Conservation (phyloP, 768 basidiomycete genomes). For the Hemileccinum impolitum region DNA sequence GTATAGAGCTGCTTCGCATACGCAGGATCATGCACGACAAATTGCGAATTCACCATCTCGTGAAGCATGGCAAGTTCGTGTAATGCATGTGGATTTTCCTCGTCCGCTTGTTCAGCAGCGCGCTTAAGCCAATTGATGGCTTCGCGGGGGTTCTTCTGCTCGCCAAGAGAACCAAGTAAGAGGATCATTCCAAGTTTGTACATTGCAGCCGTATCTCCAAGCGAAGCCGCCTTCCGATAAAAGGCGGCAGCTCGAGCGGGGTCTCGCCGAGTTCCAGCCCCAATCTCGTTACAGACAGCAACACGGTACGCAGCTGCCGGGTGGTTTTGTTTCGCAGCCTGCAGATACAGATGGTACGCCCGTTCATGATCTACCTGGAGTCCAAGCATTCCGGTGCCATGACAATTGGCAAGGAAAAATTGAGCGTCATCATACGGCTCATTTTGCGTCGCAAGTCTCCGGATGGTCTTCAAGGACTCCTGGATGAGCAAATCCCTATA, state of each 20-base stretch:
- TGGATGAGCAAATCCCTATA: conserved; percentile 84
- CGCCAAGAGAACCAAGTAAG: conserved; percentile 77
- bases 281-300: conserved; percentile 98
- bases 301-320: conserved; percentile 93
- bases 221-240: conserved; percentile 92
- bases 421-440: conserved; percentile 95
- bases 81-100: conserved; percentile 95
- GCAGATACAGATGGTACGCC: conserved; percentile 94
- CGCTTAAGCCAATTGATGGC: conserved; percentile 92
- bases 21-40: conserved; percentile 75
- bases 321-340: conserved; percentile 97
- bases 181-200: conserved; percentile 99
- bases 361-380: conserved; percentile 96
- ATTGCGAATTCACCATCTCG: conserved; percentile 61
- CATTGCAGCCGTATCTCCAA: conserved; percentile 98
- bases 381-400: conserved; percentile 94
- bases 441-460: conserved; percentile 88
- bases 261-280: conserved; percentile 91
- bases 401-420: conserved; percentile 97
- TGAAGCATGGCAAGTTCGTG: conserved; percentile 91
- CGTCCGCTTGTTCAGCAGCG: conserved; percentile 96
- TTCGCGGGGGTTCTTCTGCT: conserved; percentile 83
- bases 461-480: conserved; percentile 90
- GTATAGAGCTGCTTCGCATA: conserved; percentile 86
- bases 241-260: conserved; percentile 88